Base-by-base conservation (phyloP, 305 asterid species). In the Fraxinus paxiana region DNA sequence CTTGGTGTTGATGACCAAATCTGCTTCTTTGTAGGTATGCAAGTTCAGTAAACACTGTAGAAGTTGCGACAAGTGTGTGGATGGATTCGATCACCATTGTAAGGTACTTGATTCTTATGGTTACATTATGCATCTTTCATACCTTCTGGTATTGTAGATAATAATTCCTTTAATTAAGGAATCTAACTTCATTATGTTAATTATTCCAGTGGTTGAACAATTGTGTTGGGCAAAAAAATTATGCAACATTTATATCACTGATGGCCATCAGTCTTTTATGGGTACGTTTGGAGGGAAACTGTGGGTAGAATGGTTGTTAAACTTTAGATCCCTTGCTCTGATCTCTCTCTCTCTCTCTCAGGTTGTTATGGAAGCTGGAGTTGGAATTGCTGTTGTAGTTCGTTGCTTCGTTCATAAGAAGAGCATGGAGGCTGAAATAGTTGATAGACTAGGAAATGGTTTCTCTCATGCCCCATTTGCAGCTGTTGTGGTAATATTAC, bases 41-140 rank as follows among this genome's bases (percentile, higher is more conserved):
- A 92, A 91, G 90, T 94, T 90, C 87, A 96, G 99, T 88, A 96
- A 96, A 89, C 99, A 96, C 80, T 96, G 99, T 84, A 88, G 99
- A 91, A 96, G 99, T 81, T 96, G 99, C 83, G 99, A 96, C 88
- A 96, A 96, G 90, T 96, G 99, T 76, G 98, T 96, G 56, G 99
- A 96, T 85, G 99, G 96, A 87, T 96, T 96, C 81, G 99, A 96
- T 90, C 99, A 96, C 88, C 99, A 96, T 84, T 96, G 99, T 77
- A 97, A 98, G 94, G 99, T 96, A 93, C 77, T 67, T 82, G 76
- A 78, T 79, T 56, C 74, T 72, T 22, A 75, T 12, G 20, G 15
- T 71, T 67, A 76, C 43, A 0, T 51, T 59, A 34, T 37, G 73
- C 77, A 59, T 81, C 26, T 81, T 35, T 63, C 65, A 77, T 79